Evolutionary conservation across 2,329 filamentous ascomycete genomes (phyloP), one percentile per base, ranked within the genome.

Genomic region (Fusarium albidum): DNA sequence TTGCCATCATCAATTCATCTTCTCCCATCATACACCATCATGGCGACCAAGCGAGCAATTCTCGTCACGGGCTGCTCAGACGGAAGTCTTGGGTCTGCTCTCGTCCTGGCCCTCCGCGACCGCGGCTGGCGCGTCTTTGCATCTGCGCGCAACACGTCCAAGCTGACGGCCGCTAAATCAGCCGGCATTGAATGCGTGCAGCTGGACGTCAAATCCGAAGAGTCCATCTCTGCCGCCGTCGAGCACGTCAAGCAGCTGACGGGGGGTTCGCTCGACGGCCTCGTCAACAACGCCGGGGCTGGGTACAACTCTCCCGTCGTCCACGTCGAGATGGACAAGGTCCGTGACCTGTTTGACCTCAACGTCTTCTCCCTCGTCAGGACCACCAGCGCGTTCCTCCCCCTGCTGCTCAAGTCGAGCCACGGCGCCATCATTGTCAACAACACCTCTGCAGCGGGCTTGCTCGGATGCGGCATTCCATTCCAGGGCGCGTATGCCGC

Each of bases 31-130:
- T n/a, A 41, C 38, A 39, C 15, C 13, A 37, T 14, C 9, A 37
- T 37, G 34, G n/a, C 14, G 3, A 17, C 5, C 51, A 43, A 58
- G 11, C 39, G 45, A 17, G 69, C 65, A 2, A 64, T 73, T 12
- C 55, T 74, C 5, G 60, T 75, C n/a, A 72, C 72, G 1, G 71
- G 72, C 49, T 74, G 72, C 54, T 72, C 69, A 1, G 68, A 71
- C 10, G 69, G 69, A 9, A 66, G 69, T 18, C 55, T 74, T 1
- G 72, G 72, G 3, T 63, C 64, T 2, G 63, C 66, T 0, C 57
- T 75, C 2, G 69, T 71, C 9, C 44, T 68, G 1, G 69, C 64
- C 6, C 64, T 73, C 17, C 68, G 67, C n/a, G 41, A 55, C 1
- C 38, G 34, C 3, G 66, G 67, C 9, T 70, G 63, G 55, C 55